phyloP scores from a whole-genome alignment of 192 early-diverging fungal genomes.

The Podila epicladia region DNA sequence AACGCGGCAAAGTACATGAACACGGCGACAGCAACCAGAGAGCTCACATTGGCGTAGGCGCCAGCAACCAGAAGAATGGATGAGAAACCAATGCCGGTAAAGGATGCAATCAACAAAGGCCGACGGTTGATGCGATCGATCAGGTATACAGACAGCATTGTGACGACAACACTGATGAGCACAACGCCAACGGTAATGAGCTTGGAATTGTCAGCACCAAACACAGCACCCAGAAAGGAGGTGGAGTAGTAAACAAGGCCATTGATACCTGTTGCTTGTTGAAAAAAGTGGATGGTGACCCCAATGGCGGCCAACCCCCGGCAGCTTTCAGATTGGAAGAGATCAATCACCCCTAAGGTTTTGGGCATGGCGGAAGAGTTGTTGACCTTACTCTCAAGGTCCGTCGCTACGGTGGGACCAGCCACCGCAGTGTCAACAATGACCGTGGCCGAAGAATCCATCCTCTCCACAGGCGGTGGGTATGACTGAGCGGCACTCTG shows the following conservation, averaged over 20 bases:
- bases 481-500: neutral
- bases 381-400: no score
- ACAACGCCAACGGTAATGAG: conserved; percentile 69
- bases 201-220: conserved; percentile 64
- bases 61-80: conserved; percentile 69
- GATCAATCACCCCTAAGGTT: conserved; percentile 13
- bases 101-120: conserved; percentile 67
- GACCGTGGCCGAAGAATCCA: no score
- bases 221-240: conserved; percentile 63
- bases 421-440: neutral
- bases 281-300: conserved; percentile 72
- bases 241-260: conserved; percentile 82
- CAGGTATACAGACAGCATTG: conserved; percentile 62
- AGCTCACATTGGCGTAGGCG: conserved; percentile 55
- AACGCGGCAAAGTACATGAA: conserved; percentile 82
- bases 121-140: conserved; percentile 73
- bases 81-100: conserved; percentile 68
- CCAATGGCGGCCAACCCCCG: conserved; percentile 70
- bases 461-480: no score
- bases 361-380: neutral
- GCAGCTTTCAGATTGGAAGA: conserved; percentile 45
- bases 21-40: conserved; percentile 69
- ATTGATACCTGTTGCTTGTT: conserved; percentile 89
- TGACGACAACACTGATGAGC: conserved; percentile 65
- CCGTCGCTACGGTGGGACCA: no score